Evolutionary conservation across 2,329 filamentous ascomycete species (phyloP).

Genomic region (Fusarium oxysporum): DNA sequence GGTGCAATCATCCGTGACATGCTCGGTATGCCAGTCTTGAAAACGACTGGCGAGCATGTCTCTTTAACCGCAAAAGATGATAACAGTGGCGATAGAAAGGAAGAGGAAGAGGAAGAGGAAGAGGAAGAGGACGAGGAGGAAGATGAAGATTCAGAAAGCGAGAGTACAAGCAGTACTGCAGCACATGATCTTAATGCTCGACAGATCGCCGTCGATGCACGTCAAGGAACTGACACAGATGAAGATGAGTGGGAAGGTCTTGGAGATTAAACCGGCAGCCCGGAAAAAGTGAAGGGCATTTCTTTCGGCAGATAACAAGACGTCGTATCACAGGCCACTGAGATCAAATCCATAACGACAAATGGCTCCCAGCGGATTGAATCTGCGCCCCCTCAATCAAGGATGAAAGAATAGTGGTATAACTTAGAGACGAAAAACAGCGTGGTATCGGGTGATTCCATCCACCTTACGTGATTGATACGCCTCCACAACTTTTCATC

Average conservation of each 20-base stretch:
- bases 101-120: constrained; percentile 14
- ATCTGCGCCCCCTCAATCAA: not conserved
- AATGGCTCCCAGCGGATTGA: not conserved
- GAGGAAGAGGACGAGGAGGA: constrained; percentile 8
- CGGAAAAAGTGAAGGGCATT: constrained; percentile 3
- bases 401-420: constrained; percentile 1
- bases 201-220: constrained; percentile 19
- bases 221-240: constrained; percentile 32
- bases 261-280: constrained; percentile 35
- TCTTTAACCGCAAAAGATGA: constrained; percentile 41
- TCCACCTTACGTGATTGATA: constrained; percentile 20
- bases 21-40: constrained; percentile 53
- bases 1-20: constrained; percentile 62
- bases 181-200: constrained; percentile 7
- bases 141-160: constrained; percentile 17
- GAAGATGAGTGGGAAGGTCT: constrained; percentile 45
- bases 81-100: constrained; percentile 27
- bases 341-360: not conserved
- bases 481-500: not conserved
- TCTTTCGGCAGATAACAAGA: not conserved
- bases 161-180: constrained; percentile 10
- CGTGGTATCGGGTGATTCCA: constrained; percentile 21
- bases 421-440: not conserved
- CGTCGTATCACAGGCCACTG: not conserved
- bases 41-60: constrained; percentile 50